phyloP scores from a whole-genome alignment of 805 yeast genomes.

The Candida ulmi region DNA sequence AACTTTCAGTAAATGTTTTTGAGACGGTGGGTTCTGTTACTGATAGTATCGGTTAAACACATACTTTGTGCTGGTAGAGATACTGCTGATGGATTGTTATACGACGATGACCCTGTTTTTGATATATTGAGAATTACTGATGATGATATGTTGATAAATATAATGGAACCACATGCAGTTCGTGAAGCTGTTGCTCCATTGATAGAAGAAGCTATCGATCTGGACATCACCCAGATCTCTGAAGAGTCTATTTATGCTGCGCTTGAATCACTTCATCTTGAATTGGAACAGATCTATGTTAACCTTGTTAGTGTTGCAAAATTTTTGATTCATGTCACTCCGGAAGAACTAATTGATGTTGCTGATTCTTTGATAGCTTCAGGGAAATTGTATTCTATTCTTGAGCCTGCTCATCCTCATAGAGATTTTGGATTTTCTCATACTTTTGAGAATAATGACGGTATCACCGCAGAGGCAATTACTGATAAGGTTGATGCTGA shows the following conservation, averaged over 20 bases:
- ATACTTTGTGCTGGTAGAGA: too few species aligned
- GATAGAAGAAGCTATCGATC: conserved; percentile 4
- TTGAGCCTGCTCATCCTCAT: conserved; percentile 3
- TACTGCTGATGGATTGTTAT: neutral
- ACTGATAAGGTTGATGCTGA: neutral
- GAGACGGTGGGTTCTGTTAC: too few species aligned
- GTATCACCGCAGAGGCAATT: too few species aligned
- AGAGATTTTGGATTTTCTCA: neutral
- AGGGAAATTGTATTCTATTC: neutral
- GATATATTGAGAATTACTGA: conserved; percentile 4
- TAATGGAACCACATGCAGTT: conserved; percentile 3
- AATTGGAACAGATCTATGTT: conserved; percentile 10
- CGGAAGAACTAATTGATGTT: conserved; percentile 11
- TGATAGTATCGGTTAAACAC: too few species aligned
- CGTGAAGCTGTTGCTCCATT: conserved; percentile 5
- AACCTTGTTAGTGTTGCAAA: conserved; percentile 11
- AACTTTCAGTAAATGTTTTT: too few species aligned
- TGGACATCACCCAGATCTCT: conserved; percentile 4
- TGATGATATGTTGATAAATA: conserved; percentile 1
- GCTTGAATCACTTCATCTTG: conserved; percentile 7
- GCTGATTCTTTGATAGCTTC: conserved; percentile 5
- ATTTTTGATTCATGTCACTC: conserved; percentile 10
- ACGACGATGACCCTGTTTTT: conserved; percentile 4
- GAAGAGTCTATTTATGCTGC: conserved; percentile 8
- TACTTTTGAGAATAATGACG: too few species aligned